Evolutionary conservation across 2,329 filamentous ascomycete genomes (phyloP).

Genomic region (Ophiostoma ips): DNA sequence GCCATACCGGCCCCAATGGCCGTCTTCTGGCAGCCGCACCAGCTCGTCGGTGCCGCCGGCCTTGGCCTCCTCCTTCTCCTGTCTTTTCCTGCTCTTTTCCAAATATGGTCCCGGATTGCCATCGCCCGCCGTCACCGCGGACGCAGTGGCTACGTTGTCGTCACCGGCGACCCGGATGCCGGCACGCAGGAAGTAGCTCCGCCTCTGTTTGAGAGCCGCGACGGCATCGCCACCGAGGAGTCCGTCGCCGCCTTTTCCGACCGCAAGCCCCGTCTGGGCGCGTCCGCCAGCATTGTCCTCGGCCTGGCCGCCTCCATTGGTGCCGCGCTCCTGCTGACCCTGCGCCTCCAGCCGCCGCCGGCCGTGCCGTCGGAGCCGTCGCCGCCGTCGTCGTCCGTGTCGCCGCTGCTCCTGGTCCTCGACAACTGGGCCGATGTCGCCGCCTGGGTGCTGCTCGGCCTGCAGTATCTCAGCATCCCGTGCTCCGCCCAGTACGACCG

Average conservation of each 20-base stretch:
- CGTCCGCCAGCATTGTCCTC: constrained; percentile 15
- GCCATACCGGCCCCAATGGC: background rate
- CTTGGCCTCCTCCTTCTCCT: constrained; percentile 11
- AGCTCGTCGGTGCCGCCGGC: constrained; percentile 9
- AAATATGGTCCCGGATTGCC: constrained; percentile 7
- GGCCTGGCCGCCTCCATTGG: constrained; percentile 18
- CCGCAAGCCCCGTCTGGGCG: constrained; percentile 15
- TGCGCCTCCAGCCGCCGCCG: background rate
- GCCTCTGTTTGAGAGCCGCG: constrained; percentile 19
- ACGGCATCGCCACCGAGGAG: constrained; percentile 21
- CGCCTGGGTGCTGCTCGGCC: constrained; percentile 16
- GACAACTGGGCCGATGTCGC: constrained; percentile 15
- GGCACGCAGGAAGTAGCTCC: constrained; percentile 14
- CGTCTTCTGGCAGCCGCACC: background rate
- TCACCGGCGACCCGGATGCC: background rate
- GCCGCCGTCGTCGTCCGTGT: background rate
- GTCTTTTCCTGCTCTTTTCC: constrained; percentile 14
- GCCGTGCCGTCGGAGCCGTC: background rate
- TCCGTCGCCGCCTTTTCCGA: constrained; percentile 21
- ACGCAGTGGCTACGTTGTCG: background rate
- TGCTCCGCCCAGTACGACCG: constrained; percentile 15
- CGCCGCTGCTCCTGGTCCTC: constrained; percentile 1
- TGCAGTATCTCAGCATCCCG: constrained; percentile 20
- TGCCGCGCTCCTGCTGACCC: constrained; percentile 13
- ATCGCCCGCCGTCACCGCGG: constrained; percentile 8